These are phyloP conservation scores for Hymenoscyphus fraxineus DNA, from an alignment of 2,329 filamentous ascomycete genomes.

Conservation along the genomic window DNA sequence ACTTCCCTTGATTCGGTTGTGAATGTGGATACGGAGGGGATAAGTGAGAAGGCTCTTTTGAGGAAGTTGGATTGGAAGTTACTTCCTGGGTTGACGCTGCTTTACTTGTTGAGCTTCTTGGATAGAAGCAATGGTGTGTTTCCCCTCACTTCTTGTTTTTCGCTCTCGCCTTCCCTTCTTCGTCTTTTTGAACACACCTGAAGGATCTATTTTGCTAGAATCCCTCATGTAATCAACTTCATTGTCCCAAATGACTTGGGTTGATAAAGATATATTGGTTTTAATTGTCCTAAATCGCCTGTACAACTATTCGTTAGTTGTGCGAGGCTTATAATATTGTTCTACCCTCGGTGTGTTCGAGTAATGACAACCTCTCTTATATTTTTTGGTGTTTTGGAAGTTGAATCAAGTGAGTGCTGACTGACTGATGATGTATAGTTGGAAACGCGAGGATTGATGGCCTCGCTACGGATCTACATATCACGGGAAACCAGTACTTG, in stretches of 20 bases:
- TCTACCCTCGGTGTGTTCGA: too few relatives aligned
- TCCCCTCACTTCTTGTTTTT: neutral
- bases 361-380: too few relatives aligned
- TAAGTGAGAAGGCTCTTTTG: constrained; percentile 56
- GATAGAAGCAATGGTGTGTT: constrained; percentile 55
- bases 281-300: too few relatives aligned
- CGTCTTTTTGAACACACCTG: neutral
- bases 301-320: too few relatives aligned
- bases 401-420: neutral
- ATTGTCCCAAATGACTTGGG: too few relatives aligned
- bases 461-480: constrained; percentile 47
- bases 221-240: too few relatives aligned
- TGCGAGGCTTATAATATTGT: too few relatives aligned
- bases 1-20: constrained; percentile 21
- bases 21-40: constrained; percentile 23
- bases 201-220: too few relatives aligned
- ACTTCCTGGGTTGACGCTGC: constrained; percentile 50
- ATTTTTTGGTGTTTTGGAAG: neutral
- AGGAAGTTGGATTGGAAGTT: constrained; percentile 52
- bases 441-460: constrained; percentile 57
- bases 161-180: neutral
- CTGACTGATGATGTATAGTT: constrained; percentile 39
- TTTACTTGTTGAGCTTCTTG: constrained; percentile 55
- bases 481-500: constrained; percentile 60
- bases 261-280: too few relatives aligned